Evolutionary conservation across 331 rosid genomes (phyloP).

Genomic region (Telfairia occidentalis): DNA sequence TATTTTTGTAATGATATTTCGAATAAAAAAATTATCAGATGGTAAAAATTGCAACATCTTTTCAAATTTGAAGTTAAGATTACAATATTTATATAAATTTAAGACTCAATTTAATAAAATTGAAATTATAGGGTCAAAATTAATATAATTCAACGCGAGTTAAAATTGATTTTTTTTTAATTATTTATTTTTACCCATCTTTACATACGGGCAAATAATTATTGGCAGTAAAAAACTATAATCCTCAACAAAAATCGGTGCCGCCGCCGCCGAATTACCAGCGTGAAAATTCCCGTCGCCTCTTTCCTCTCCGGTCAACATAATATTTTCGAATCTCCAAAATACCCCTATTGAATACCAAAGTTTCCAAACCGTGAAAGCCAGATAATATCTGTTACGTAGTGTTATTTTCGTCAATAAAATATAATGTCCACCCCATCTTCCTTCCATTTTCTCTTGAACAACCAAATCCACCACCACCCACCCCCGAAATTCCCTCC

Average conservation of each 20-base stretch:
- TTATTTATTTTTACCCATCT: not conserved
- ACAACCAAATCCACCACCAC: slow-evolving; percentile 2
- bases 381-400: not conserved
- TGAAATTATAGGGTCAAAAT: too few species aligned
- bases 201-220: not conserved
- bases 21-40: too few species aligned
- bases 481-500: slow-evolving; percentile 37
- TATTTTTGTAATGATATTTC: too few species aligned
- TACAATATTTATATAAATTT: too few species aligned
- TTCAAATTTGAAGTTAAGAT: too few species aligned
- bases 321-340: not conserved
- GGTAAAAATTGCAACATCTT: too few species aligned
- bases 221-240: not conserved
- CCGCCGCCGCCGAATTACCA: slow-evolving; percentile 1
- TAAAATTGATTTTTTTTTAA: too few species aligned
- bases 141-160: too few species aligned
- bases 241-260: not conserved
- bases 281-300: slow-evolving; percentile 1
- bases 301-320: not conserved
- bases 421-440: not conserved
- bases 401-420: slow-evolving; percentile 21
- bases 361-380: not conserved
- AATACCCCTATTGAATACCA: not conserved
- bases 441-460: slow-evolving; percentile 2
- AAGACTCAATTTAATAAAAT: too few species aligned